Percentiles rank a stretch among this genome's conserved stretches.
Evolutionary conservation across 2,329 filamentous ascomycete species (phyloP).

Genomic region (Coniella vitis): DNA sequence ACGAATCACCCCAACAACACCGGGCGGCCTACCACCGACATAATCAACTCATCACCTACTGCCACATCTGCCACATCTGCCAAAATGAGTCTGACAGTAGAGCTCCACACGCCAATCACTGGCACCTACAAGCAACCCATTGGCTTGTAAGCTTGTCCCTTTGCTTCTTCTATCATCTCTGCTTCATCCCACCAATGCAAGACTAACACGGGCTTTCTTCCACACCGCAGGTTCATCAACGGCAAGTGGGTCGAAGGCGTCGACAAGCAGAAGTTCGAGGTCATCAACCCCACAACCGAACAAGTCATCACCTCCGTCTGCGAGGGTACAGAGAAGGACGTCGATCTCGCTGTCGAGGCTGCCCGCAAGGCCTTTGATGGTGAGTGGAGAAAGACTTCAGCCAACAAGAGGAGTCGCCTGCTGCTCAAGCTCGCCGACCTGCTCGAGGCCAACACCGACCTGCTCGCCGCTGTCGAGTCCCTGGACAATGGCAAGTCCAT

Average conservation of each 20-base stretch:
- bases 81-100: slow-evolving; percentile 33
- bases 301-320: slow-evolving; percentile 75
- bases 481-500: slow-evolving; percentile 85
- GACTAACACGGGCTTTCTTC: slow-evolving; percentile 11
- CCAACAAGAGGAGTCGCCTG: slow-evolving; percentile 61
- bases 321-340: slow-evolving; percentile 84
- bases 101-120: slow-evolving; percentile 62
- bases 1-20: not conserved
- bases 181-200: slow-evolving; percentile 16
- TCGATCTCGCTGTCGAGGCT: slow-evolving; percentile 72
- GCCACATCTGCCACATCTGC: not conserved
- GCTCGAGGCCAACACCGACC: slow-evolving; percentile 68
- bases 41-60: not conserved
- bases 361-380: slow-evolving; percentile 82
- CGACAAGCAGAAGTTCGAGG: slow-evolving; percentile 86
- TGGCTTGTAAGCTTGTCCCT: slow-evolving; percentile 48
- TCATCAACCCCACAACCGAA: slow-evolving; percentile 82
- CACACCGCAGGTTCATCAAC: slow-evolving; percentile 68
- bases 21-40: not conserved
- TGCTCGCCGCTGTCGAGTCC: slow-evolving; percentile 75
- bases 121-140: slow-evolving; percentile 54
- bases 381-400: slow-evolving; percentile 60
- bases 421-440: slow-evolving; percentile 75
- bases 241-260: slow-evolving; percentile 80
- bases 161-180: not conserved